These are phyloP conservation scores for Centrapalus pauciflorus DNA, from an alignment of 129 eudicot species.

Conservation along the genomic window DNA sequence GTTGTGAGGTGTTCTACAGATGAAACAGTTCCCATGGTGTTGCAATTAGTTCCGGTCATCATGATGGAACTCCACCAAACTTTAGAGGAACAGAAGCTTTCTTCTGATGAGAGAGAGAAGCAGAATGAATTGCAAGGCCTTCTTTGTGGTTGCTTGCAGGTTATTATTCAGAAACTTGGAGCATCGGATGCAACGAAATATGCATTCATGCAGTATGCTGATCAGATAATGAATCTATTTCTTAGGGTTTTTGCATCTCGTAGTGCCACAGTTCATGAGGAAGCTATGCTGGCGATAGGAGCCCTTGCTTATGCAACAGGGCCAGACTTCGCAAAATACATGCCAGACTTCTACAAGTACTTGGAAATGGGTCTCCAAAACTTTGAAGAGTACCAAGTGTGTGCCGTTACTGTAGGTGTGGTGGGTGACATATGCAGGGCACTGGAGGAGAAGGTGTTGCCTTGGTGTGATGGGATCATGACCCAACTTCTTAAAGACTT, in stretches of 20 bases:
- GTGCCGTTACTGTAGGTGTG: conserved; percentile 94
- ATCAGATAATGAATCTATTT: conserved; percentile 87
- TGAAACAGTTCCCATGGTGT: conserved; percentile 70
- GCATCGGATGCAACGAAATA: conserved; percentile 61
- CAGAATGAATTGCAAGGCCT: conserved; percentile 84
- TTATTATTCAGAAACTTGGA: conserved; percentile 79
- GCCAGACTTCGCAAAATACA: conserved; percentile 69
- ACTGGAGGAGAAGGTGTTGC: conserved; percentile 77
- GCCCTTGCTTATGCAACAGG: conserved; percentile 86
- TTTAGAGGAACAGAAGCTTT: conserved; percentile 66
- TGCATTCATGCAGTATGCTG: conserved; percentile 71
- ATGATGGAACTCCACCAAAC: conserved; percentile 90
- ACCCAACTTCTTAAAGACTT: conserved; percentile 86
- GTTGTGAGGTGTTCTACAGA: conserved; percentile 86
- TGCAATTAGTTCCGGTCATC: conserved; percentile 81
- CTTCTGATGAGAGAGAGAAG: conserved; percentile 72
- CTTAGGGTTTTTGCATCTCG: conserved; percentile 78
- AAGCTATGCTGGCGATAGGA: conserved; percentile 94
- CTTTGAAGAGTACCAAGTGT: conserved; percentile 93
- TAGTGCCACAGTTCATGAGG: conserved; percentile 91
- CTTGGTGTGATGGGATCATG: conserved; percentile 95
- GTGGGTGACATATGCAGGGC: conserved; percentile 94
- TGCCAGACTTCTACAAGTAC: conserved; percentile 82
- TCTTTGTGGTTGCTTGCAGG: conserved; percentile 91
- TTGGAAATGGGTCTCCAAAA: conserved; percentile 95